Base-by-base conservation (phyloP, 2,329 filamentous ascomycete species). In the Cercospora berteroae region DNA sequence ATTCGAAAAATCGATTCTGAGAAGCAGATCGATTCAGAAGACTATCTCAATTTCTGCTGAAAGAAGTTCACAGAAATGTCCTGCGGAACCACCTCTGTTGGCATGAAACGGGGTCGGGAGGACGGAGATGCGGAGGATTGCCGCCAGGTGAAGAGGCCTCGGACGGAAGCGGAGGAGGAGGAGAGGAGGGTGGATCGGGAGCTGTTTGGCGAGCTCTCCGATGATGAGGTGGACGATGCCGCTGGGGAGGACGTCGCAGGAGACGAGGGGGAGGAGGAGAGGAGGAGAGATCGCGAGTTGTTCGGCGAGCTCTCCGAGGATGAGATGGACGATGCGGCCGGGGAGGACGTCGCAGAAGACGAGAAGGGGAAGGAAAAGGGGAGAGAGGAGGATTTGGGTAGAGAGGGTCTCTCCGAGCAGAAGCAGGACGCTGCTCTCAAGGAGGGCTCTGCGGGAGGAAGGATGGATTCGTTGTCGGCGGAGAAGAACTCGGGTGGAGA, bases 21-120 rank as follows among this genome's bases (percentile, higher is more conserved):
- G 55, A 58, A 58, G 55, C 55, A 58, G 55, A 36, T 33, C 55
- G 55, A 58, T 31, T 58, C 55, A 31, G 29, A 58, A 58, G 55
- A 58, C 55, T 12, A 33, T 58, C 18, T 36, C 29, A 29, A 23
- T 58, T 33, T 58, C 55, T 58, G 55, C 31, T 18, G 29, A 58
- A 58, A 58, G 55, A 58, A 58, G 55, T 31, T 58, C 55, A 58
- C 55, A 58, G 55, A 33, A 36, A 58, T 58, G 31, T 33, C 31
- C 16, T 18, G 13, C 16, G 29, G 29, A 36, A 27, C 29, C 27
- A 18, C 27, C 18, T 31, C 27, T n/a, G 55, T 18, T 58, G 55
- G 55, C 27, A 36, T 20, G 55, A 36, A 58, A 58, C 55, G 55
- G 31, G 55, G 55, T 58, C 55, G 55, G 20, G 23, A 55, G 48